Evolutionary conservation across 2,329 filamentous ascomycete genomes (phyloP).

Genomic region (Aspergillus thermomutatus): DNA sequence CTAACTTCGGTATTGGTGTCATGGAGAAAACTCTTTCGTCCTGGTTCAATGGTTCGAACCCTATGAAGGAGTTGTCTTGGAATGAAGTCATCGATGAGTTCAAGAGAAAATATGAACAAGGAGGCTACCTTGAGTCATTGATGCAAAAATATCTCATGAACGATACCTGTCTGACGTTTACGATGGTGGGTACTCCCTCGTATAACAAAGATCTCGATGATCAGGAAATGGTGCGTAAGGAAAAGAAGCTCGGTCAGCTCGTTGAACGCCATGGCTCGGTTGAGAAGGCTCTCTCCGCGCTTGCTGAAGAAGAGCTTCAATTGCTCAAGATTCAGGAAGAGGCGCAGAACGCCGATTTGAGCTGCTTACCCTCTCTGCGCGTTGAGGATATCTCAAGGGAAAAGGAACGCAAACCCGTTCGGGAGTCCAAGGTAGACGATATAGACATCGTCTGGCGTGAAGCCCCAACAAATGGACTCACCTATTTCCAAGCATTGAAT

Average conservation of each 20-base stretch:
- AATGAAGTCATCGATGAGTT: slow-evolving; percentile 84
- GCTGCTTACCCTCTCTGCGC: slow-evolving; percentile 81
- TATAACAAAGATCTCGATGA: slow-evolving; percentile 71
- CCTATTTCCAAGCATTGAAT: slow-evolving; percentile 91
- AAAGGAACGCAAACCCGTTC: slow-evolving; percentile 69
- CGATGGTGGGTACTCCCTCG: slow-evolving; percentile 79
- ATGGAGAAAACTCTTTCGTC: slow-evolving; percentile 83
- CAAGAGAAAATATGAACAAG: slow-evolving; percentile 69
- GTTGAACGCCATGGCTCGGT: slow-evolving; percentile 66
- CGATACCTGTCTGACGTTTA: slow-evolving; percentile 83
- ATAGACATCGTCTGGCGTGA: slow-evolving; percentile 84
- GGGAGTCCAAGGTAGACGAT: slow-evolving; percentile 55
- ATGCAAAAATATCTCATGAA: slow-evolving; percentile 89
- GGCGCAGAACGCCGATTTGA: slow-evolving; percentile 77
- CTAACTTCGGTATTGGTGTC: slow-evolving; percentile 87
- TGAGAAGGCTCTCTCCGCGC: slow-evolving; percentile 65
- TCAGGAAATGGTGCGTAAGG: slow-evolving; percentile 74
- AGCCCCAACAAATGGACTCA: slow-evolving; percentile 90
- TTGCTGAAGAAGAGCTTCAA: slow-evolving; percentile 75
- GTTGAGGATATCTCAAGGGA: slow-evolving; percentile 83
- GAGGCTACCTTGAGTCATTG: slow-evolving; percentile 76
- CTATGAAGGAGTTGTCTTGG: slow-evolving; percentile 87
- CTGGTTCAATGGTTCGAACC: slow-evolving; percentile 95
- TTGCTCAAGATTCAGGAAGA: slow-evolving; percentile 80
- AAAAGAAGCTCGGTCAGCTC: slow-evolving; percentile 68